Base-by-base conservation (phyloP, 108 stramenopile species). In the Mediolabrus comicus region DNA sequence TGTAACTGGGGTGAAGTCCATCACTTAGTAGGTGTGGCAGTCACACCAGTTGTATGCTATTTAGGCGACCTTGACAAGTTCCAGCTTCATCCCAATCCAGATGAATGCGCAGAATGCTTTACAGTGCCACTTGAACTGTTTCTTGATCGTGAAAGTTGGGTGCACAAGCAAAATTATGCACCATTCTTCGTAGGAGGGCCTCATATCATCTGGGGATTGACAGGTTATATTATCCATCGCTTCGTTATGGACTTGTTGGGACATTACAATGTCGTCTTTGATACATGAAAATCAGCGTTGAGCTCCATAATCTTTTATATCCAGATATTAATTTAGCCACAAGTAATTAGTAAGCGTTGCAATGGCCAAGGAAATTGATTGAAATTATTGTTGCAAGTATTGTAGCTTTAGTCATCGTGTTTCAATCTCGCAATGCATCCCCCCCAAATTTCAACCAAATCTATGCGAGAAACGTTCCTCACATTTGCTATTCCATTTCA, bases 1-100 rank as follows among this genome's bases (percentile, higher is more conserved):
- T 95, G 94, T 62, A 95, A 97, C 67, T 97, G 94, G 94, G 87
- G 91, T 53, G 89, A 92, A 69, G 83, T 87, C 53, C 85, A 87
- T 67, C 90, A 89, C 65, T 82, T 93, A 56, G 93, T 92, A 3
- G 95, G 95, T 9, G 89, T 95, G 14, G 93, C 93, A n/a, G 96
- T 97, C 19, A 97, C 96, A 52, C 96, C 96, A 11, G 90, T 97
- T 28, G 96, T 97, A 0, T 92, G 92, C 38, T 95, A 59, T 57
- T 53, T 95, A 16, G 94, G 92, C 6, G 93, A 95, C 59, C 55
- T 97, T 12, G 81, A 65, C 6, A 69, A 84, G 16, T 43, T 61
- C 6, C 77, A 88, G 62, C 54, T 95, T 28, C 53, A 75, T 31
- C 91, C 92, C 3, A 94, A 91, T 67, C 74, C 88, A 7, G 86